Conservation (phyloP, 805 yeast species). For the Wickerhamiella sorbophila region DNA sequence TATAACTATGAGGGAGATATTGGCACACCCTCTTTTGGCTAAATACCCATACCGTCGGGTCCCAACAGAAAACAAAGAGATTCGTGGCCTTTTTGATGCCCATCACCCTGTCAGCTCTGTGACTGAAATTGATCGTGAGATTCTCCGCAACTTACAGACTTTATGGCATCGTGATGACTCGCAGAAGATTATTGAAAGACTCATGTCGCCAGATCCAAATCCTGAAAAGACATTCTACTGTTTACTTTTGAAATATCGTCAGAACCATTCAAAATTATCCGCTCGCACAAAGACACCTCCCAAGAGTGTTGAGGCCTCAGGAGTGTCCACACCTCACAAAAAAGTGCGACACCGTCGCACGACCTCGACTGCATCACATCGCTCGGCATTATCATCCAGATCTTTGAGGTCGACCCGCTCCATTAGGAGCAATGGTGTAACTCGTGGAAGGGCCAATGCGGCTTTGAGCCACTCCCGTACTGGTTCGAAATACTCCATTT, state of each 20-base stretch:
- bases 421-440: slow-evolving; percentile 1
- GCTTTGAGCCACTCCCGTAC: neutral
- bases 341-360: slow-evolving; percentile 7
- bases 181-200: slow-evolving; percentile 35
- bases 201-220: slow-evolving; percentile 43
- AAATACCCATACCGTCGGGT: slow-evolving; percentile 37
- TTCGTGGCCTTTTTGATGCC: slow-evolving; percentile 13
- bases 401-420: slow-evolving; percentile 13
- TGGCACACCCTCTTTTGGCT: slow-evolving; percentile 64
- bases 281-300: neutral
- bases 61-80: slow-evolving; percentile 13
- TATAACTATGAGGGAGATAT: slow-evolving; percentile 62
- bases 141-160: slow-evolving; percentile 60
- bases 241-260: slow-evolving; percentile 55
- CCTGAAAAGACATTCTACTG: slow-evolving; percentile 75
- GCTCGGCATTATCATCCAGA: slow-evolving; percentile 13
- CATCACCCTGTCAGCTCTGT: slow-evolving; percentile 24
- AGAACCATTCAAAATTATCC: slow-evolving; percentile 35
- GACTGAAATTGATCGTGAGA: slow-evolving; percentile 55
- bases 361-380: slow-evolving; percentile 11
- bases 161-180: slow-evolving; percentile 68
- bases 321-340: slow-evolving; percentile 1
- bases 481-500: neutral
- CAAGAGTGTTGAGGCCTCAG: neutral
- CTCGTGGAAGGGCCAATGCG: neutral